phyloP scores from a whole-genome alignment of 768 basidiomycete genomes.

The Suillus variegatus region DNA sequence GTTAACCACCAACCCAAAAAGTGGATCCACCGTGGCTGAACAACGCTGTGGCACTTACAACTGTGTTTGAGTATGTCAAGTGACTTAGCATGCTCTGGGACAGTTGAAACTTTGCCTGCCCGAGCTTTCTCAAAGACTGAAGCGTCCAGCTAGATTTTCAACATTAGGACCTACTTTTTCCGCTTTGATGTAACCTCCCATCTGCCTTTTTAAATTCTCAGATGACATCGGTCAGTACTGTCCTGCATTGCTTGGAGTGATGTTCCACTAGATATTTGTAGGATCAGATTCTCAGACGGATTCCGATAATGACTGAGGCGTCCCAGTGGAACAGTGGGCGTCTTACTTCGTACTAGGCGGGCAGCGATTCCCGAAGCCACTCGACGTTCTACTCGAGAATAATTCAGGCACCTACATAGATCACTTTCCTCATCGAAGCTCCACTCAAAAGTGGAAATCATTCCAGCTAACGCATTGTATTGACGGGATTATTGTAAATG shows the following conservation, averaged over 20 bases:
- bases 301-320: not conserved
- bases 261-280: not conserved
- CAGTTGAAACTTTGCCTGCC: not conserved
- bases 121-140: not conserved
- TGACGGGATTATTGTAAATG: not conserved
- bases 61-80: not conserved
- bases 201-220: not conserved
- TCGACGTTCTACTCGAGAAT: not conserved
- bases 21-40: not conserved
- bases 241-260: not conserved
- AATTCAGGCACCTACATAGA: not conserved
- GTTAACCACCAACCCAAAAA: not conserved
- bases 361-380: not conserved
- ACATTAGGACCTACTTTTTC: not conserved
- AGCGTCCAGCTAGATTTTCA: not conserved
- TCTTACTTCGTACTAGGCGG: not conserved
- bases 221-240: not conserved
- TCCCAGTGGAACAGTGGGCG: not conserved
- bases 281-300: not conserved
- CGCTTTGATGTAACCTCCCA: not conserved
- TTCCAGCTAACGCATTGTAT: not conserved
- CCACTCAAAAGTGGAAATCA: not conserved
- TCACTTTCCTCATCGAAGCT: not conserved
- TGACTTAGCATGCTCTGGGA: not conserved
- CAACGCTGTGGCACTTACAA: not conserved